phyloP scores from a whole-genome alignment of 805 yeast species.

The Phaffomyces antillensis region DNA sequence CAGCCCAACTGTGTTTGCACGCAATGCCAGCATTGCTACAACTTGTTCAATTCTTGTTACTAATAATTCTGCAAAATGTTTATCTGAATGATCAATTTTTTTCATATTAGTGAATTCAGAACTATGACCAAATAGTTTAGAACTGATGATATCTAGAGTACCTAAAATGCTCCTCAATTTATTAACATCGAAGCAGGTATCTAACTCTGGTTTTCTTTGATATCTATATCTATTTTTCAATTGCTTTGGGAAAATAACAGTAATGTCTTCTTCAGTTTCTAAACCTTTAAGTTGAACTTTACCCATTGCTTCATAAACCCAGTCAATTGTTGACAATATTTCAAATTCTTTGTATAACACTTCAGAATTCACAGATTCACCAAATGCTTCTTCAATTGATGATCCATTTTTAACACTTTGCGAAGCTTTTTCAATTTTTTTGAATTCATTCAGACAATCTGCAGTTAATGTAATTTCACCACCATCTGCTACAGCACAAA shows the following conservation, averaged over 20 bases:
- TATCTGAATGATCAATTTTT: constrained; percentile 34
- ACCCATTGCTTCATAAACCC: constrained; percentile 63
- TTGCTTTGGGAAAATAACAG: constrained; percentile 65
- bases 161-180: constrained; percentile 48
- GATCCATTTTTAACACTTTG: constrained; percentile 12
- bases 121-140: constrained; percentile 40
- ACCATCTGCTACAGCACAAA: constrained; percentile 93
- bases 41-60: constrained; percentile 64
- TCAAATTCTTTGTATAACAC: constrained; percentile 59
- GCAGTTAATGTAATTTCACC: constrained; percentile 90
- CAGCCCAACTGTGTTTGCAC: constrained; percentile 30
- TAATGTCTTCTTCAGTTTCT: constrained; percentile 85
- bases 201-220: constrained; percentile 27
- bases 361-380: constrained; percentile 40
- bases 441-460: constrained; percentile 72
- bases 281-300: constrained; percentile 88
- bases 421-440: constrained; percentile 38
- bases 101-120: constrained; percentile 16
- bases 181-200: constrained; percentile 31
- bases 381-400: constrained; percentile 34
- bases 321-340: constrained; percentile 62
- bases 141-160: constrained; percentile 51
- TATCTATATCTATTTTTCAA: constrained; percentile 53
- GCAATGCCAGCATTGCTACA: constrained; percentile 36
- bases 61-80: constrained; percentile 53